These are phyloP conservation scores for Crithidia expoeki DNA, from an alignment of 208 protist genomes.

Conservation along the genomic window DNA sequence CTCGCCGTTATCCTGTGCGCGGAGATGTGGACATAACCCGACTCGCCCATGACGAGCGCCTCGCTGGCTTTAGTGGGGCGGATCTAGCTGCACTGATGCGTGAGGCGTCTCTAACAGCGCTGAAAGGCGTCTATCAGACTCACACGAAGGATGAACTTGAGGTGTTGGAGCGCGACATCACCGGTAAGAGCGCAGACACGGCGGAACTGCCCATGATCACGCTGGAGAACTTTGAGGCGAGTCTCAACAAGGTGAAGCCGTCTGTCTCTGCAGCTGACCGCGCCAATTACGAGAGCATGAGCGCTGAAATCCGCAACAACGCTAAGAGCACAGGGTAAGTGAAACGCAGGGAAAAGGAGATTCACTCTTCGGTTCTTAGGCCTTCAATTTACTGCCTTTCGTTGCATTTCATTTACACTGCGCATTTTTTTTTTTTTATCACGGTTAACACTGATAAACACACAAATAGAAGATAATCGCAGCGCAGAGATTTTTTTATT, in stretches of 20 bases:
- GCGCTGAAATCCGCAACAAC: constrained; percentile 39
- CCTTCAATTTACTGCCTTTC: too few species aligned
- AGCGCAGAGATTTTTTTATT: too few species aligned
- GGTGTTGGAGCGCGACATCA: constrained; percentile 75
- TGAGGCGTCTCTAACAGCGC: constrained; percentile 90
- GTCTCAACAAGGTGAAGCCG: constrained; percentile 72
- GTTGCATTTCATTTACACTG: too few species aligned
- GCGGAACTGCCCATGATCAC: constrained; percentile 70
- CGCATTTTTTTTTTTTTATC: too few species aligned
- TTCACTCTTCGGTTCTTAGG: too few species aligned
- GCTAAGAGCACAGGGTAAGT: constrained; percentile 35
- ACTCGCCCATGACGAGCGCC: constrained; percentile 72
- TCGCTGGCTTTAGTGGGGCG: constrained; percentile 95
- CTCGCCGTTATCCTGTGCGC: constrained; percentile 89
- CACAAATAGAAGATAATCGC: too few species aligned
- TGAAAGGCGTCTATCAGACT: constrained; percentile 79
- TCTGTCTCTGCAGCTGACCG: constrained; percentile 81
- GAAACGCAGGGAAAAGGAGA: background rate
- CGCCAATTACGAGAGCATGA: constrained; percentile 72
- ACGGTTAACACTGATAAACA: too few species aligned
- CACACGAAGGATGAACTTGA: constrained; percentile 67
- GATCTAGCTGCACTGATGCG: constrained; percentile 93
- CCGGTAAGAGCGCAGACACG: constrained; percentile 36
- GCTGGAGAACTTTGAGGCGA: constrained; percentile 63
- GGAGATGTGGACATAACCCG: constrained; percentile 71